Evolutionary conservation across 805 yeast genomes (phyloP).

Genomic region (Metschnikowia amazonensis): DNA sequence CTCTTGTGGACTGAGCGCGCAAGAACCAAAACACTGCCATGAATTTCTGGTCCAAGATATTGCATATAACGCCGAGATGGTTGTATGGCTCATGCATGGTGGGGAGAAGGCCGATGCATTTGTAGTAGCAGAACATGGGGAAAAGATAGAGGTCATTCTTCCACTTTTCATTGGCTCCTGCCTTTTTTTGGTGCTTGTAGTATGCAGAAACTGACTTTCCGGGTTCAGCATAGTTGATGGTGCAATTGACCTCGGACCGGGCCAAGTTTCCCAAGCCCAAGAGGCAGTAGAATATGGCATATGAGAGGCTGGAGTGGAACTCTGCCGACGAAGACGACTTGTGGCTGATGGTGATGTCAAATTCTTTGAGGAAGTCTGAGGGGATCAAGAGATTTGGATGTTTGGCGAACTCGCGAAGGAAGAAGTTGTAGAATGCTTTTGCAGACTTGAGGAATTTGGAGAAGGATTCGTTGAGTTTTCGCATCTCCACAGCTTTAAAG

Average conservation of each 20-base stretch:
- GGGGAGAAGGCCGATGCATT: constrained; percentile 57
- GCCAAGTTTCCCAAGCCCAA: constrained; percentile 18
- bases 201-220: constrained; percentile 13
- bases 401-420: constrained; percentile 40
- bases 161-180: constrained; percentile 26
- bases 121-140: constrained; percentile 38
- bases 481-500: constrained; percentile 45
- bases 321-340: constrained; percentile 5
- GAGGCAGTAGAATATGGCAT: constrained; percentile 15
- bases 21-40: constrained; percentile 51
- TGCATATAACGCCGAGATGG: constrained; percentile 49
- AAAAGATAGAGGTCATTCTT: constrained; percentile 27
- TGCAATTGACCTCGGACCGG: constrained; percentile 12
- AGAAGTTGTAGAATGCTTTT: constrained; percentile 43
- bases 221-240: constrained; percentile 14
- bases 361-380: constrained; percentile 27
- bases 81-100: constrained; percentile 66
- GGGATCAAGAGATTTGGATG: constrained; percentile 36
- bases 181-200: constrained; percentile 10
- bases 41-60: constrained; percentile 41
- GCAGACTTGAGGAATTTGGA: constrained; percentile 47
- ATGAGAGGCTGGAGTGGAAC: constrained; percentile 14
- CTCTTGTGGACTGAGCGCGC: constrained; percentile 53
- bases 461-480: constrained; percentile 52
- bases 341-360: constrained; percentile 18